Percentiles rank a stretch among this genome's conserved stretches.
Evolutionary conservation across 169 alveolate genomes (phyloP).

Genomic region (Cryptosporidium viatorum): DNA sequence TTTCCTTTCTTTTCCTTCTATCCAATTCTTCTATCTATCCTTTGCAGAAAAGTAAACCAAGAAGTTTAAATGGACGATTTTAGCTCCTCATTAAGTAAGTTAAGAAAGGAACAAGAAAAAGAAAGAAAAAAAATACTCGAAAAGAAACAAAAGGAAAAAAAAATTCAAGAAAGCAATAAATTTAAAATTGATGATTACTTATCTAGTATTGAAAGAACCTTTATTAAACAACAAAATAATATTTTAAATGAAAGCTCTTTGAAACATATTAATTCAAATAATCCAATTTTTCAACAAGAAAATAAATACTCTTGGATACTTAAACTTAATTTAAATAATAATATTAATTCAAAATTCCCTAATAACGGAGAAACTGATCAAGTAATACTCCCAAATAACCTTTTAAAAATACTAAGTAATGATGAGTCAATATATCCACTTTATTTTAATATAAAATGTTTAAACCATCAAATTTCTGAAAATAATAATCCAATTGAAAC

Average conservation of each 20-base stretch:
- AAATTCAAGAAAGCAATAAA: background rate
- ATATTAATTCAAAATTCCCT: background rate
- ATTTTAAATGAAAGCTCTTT: background rate
- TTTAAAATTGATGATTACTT: conserved; percentile 20
- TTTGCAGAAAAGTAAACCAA: too few species aligned
- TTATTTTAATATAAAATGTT: conserved; percentile 23
- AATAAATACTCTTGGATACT: conserved; percentile 33
- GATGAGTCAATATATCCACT: conserved; percentile 55
- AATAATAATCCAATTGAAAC: background rate
- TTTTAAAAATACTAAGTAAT: conserved; percentile 2
- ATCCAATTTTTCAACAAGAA: background rate
- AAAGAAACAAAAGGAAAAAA: background rate
- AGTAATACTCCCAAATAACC: conserved; percentile 23
- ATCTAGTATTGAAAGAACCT: conserved; percentile 30
- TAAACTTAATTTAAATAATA: background rate
- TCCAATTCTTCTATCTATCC: too few species aligned
- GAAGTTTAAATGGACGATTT: background rate
- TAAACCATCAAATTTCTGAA: background rate
- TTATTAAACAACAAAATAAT: conserved; percentile 27
- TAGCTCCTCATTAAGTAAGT: background rate
- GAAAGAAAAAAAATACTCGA: background rate
- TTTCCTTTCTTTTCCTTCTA: too few species aligned
- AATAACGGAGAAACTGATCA: conserved; percentile 62
- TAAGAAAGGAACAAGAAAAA: background rate
- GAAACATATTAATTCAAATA: background rate